phyloP scores from a whole-genome alignment of 768 basidiomycete species.

The Fomitopsis serialis region DNA sequence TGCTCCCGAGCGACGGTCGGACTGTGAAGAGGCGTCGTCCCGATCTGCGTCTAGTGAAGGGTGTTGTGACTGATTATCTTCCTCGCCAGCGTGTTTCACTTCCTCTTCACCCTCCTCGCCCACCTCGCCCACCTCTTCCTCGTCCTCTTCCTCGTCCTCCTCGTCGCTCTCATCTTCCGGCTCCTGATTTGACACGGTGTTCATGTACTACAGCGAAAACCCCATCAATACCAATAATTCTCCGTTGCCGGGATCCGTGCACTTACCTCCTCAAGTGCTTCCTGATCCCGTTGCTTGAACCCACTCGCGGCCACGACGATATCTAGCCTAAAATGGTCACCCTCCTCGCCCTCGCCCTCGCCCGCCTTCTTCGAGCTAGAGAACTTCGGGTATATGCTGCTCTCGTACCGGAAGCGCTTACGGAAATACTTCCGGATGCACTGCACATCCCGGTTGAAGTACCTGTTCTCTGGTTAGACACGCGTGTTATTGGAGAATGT shows the following conservation, averaged over 20 bases:
- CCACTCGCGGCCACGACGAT: conserved; percentile 93
- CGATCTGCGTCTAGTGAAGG: conserved; percentile 20
- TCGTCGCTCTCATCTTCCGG: conserved; percentile 27
- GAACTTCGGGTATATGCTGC: conserved; percentile 83
- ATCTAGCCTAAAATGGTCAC: conserved; percentile 70
- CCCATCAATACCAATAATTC: too few species aligned
- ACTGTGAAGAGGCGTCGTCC: conserved; percentile 11
- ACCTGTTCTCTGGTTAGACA: conserved; percentile 45
- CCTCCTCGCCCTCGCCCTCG: conserved; percentile 25
- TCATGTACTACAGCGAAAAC: conserved; percentile 53
- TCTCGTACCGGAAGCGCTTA: conserved; percentile 90
- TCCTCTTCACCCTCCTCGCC: conserved; percentile 23
- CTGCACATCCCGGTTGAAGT: conserved; percentile 97
- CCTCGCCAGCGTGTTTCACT: conserved; percentile 25
- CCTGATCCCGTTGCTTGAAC: conserved; percentile 80
- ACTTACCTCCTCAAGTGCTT: conserved; percentile 76
- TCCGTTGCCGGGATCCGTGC: too few species aligned
- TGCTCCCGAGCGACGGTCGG: too few species aligned
- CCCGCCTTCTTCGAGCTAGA: conserved; percentile 48
- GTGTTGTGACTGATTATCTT: conserved; percentile 5
- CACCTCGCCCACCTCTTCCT: conserved; percentile 34
- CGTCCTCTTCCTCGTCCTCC: conserved; percentile 33
- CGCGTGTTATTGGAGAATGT: conserved; percentile 2
- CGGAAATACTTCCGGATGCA: conserved; percentile 93
- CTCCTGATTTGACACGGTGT: conserved; percentile 28